These are phyloP conservation scores for Fonsecaea erecta DNA, from an alignment of 2,329 filamentous ascomycete genomes.

Conservation along the genomic window DNA sequence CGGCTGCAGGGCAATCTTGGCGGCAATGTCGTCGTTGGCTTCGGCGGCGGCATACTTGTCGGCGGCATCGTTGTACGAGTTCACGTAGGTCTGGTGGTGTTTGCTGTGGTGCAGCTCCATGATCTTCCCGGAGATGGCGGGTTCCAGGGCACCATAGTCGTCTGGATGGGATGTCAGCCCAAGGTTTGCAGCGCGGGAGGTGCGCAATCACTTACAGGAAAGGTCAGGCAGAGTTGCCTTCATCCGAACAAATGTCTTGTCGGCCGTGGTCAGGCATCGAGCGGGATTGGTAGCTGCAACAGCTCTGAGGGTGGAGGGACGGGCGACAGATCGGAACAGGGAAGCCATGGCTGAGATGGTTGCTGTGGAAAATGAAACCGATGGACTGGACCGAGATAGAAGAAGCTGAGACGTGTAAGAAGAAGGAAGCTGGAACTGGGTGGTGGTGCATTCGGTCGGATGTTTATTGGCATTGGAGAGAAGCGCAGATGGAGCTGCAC, in stretches of 20 bases:
- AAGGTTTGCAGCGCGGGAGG: background rate
- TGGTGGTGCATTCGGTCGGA: background rate
- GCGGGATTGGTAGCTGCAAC: slow-evolving; percentile 57
- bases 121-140: slow-evolving; percentile 79
- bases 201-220: slow-evolving; percentile 60
- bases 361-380: background rate
- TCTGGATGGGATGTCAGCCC: slow-evolving; percentile 59
- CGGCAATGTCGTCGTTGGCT: slow-evolving; percentile 62
- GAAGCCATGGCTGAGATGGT: slow-evolving; percentile 65
- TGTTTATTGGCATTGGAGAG: slow-evolving; percentile 9
- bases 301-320: slow-evolving; percentile 73
- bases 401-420: background rate
- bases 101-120: slow-evolving; percentile 95
- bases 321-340: slow-evolving; percentile 72
- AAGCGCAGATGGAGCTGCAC: background rate
- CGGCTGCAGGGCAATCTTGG: slow-evolving; percentile 69
- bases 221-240: slow-evolving; percentile 95
- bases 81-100: slow-evolving; percentile 93
- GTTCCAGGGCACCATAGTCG: slow-evolving; percentile 94
- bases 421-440: background rate
- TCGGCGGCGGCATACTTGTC: slow-evolving; percentile 66
- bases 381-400: background rate
- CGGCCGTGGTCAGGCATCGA: slow-evolving; percentile 63
- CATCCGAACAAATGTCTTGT: slow-evolving; percentile 76
- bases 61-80: slow-evolving; percentile 78